A percentile compares a stretch with the other conserved stretches of the same genome.
phyloP scores from a whole-genome alignment of 2,329 filamentous ascomycete species.

The Dactylonectria estremocensis region DNA sequence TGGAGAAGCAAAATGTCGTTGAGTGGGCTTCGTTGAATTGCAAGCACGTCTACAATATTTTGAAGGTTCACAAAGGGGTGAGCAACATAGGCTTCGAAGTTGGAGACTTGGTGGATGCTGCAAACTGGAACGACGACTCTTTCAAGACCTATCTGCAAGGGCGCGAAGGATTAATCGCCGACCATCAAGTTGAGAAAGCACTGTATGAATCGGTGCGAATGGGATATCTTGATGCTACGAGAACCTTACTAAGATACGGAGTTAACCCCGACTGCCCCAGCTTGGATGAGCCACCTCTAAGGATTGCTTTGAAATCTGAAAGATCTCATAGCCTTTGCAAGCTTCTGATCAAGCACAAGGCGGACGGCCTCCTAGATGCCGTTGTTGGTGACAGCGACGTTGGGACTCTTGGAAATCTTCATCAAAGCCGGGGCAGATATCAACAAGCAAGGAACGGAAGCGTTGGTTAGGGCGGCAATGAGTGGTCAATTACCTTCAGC shows the following conservation, averaged over 20 bases:
- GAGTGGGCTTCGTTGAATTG: constrained; percentile 12
- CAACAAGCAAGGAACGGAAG: not conserved
- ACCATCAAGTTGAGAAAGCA: not conserved
- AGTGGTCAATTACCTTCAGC: not conserved
- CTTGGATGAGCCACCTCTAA: not conserved
- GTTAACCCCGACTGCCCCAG: constrained; percentile 8
- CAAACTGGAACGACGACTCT: not conserved
- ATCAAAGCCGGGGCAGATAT: not conserved
- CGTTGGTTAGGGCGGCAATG: not conserved
- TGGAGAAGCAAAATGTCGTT: not conserved
- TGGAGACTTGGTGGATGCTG: constrained; percentile 6
- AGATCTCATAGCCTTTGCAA: not conserved
- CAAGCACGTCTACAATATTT: constrained; percentile 1
- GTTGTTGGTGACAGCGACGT: not conserved
- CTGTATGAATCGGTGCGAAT: constrained; percentile 5
- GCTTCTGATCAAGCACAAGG: constrained; percentile 13
- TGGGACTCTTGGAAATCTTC: not conserved
- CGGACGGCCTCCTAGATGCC: not conserved
- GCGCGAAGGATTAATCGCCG: not conserved
- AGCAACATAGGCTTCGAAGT: not conserved
- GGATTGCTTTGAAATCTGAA: not conserved
- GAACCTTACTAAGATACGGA: not conserved
- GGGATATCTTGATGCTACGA: not conserved
- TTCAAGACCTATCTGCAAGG: constrained; percentile 4
- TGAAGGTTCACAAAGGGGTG: constrained; percentile 3